A percentile compares a stretch with the other conserved stretches of the same genome.
These are phyloP conservation scores for Anthracocystis panici-leucophaei DNA, from an alignment of 1,284 basidiomycete species.

Conservation along the genomic window DNA sequence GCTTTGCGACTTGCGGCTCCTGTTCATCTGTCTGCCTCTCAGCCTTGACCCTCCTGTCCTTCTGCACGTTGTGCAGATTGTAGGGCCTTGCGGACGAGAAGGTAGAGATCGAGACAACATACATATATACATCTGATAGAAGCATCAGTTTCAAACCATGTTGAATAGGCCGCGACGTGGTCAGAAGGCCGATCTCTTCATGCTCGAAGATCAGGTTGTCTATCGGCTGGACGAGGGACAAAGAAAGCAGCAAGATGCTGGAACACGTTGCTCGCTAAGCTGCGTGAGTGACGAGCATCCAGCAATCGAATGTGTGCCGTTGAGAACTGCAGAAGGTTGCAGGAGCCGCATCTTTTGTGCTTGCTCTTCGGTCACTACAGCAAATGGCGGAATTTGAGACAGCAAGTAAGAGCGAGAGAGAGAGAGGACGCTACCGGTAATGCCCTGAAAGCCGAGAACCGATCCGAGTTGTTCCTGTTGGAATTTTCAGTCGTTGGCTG, in stretches of 20 bases:
- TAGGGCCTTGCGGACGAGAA: too few relatives aligned
- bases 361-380: too few relatives aligned
- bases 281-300: background rate
- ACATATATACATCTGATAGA: too few relatives aligned
- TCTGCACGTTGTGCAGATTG: too few relatives aligned
- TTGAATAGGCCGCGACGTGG: too few relatives aligned
- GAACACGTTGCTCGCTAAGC: conserved; percentile 8
- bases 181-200: too few relatives aligned
- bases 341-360: too few relatives aligned
- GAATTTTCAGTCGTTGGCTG: background rate
- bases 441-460: conserved; percentile 42
- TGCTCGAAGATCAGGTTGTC: background rate
- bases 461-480: conserved; percentile 41
- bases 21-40: background rate
- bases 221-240: background rate
- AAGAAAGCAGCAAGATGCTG: background rate
- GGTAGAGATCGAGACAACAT: too few relatives aligned
- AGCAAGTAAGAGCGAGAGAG: background rate
- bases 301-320: background rate
- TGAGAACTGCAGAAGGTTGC: too few relatives aligned
- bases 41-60: background rate
- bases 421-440: conserved; percentile 22
- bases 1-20: background rate
- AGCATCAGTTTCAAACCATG: too few relatives aligned
- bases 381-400: background rate